Percentiles rank a stretch among this genome's conserved stretches.
Evolutionary conservation across 257 asterid genomes (phyloP).

Genomic region (Petunia axillaris): DNA sequence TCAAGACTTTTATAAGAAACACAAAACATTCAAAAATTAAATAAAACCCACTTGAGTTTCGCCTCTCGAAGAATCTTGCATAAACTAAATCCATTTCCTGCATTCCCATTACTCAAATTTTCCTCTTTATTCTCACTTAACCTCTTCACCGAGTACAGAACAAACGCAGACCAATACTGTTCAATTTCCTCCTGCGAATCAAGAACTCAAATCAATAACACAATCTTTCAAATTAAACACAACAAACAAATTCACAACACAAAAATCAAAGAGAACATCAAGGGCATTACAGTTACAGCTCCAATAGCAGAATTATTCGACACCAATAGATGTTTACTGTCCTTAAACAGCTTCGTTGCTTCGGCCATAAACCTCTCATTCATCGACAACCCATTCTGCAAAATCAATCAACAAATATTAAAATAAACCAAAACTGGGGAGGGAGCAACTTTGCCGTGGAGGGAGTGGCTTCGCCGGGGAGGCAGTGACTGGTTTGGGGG

Average conservation of each 20-base stretch:
- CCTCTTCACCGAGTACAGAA: conserved; percentile 68
- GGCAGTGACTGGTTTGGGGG: no score
- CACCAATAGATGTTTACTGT: conserved; percentile 62
- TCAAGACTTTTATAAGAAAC: neutral
- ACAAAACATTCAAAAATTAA: neutral
- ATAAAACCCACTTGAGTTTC: conserved; percentile 65
- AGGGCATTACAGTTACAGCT: conserved; percentile 59
- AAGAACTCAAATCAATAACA: conserved; percentile 26
- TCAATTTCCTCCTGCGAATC: conserved; percentile 85
- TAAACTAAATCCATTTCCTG: conserved; percentile 56
- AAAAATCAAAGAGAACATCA: neutral
- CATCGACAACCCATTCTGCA: conserved; percentile 61
- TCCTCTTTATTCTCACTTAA: conserved; percentile 44
- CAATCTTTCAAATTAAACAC: neutral
- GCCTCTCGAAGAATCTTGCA: conserved; percentile 75
- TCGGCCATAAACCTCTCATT: conserved; percentile 50
- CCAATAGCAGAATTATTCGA: conserved; percentile 66
- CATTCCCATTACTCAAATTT: conserved; percentile 38
- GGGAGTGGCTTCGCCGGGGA: no score
- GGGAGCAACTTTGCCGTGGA: no score
- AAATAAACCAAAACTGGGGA: conserved; percentile 21
- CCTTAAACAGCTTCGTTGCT: conserved; percentile 65
- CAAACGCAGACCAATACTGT: conserved; percentile 83
- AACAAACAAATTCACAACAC: neutral
- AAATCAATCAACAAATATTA: conserved; percentile 17